Base-by-base conservation (phyloP, 148 eudicot species). In the Diospyros lotus region DNA sequence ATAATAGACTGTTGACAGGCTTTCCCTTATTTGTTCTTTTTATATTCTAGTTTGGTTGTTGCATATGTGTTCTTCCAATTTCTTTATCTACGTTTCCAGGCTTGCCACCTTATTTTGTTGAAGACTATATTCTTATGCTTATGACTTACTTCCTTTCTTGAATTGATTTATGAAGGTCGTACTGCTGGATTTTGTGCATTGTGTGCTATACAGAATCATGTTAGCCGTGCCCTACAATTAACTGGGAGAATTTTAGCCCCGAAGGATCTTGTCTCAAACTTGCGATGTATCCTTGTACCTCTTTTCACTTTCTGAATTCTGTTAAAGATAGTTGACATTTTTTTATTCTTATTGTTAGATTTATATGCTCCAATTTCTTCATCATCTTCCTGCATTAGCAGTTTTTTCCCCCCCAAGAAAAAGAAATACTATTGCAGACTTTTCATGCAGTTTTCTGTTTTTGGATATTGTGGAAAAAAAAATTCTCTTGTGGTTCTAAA, bases 201-300 rank as follows among this genome's bases (percentile, higher is more conserved):
- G 55, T 94, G 98, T 74, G 91, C 97, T 72, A 87, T 94, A 39
- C 95, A 94, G 77, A 92, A 89, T 73, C 98, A 94, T 78, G 91
- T 94, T 51, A 89, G 86, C 77, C 87, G 89, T 80, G 94, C 97
- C 58, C 89, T 92, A 67, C 87, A 91, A 78, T 80, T 90, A 73
- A 81, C 89, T 60, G 95, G 98, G 76, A 92, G 89, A 86, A 86
- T 81, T 64, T 69, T 94, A 69, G 98, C 89, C 48, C 98, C 98
- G 0, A 91, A 91, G 74, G 95, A 91, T 78, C 90, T 94, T 71
- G 97, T 94, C 58, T 91, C 97, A 66, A 90, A 92, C 81, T 82
- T 94, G 83, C 84, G 92, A 11, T 85, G 98, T 94, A 94, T 94
- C 98, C 98, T 84, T 50, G 9, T 41, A 54, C 54, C 40, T 44